Base-by-base conservation (phyloP, 495 filamentous ascomycete species). In the Aspergillus biplanus region DNA sequence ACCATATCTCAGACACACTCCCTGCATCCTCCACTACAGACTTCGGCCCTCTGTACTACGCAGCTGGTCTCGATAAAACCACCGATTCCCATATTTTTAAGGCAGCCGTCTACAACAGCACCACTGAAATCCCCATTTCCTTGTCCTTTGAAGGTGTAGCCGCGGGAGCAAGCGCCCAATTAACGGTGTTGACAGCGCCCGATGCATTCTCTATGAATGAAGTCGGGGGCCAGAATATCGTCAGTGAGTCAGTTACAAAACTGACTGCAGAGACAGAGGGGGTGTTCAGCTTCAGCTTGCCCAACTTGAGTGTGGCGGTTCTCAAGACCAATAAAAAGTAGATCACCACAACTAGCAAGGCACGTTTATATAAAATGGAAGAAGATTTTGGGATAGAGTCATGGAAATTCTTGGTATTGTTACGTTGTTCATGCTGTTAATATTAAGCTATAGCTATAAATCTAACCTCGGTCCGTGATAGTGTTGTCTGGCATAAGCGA, bases 51-150 rank as follows among this genome's bases (percentile, higher is more conserved):
- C 67, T 83, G 8, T 82, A 80, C 68, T 83, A 76, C 66, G 79
- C 67, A 15, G 70, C 77, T 7, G 72, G 73, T 16, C 63, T 71
- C 9, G 64, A 78, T 61, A 73, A 64, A 56, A 53, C 66, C 35
- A 74, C 67, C 21, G 59, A 68, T 35, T 75, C 75, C 15, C 73
- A 81, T 61, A 75, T 83, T 56, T 83, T 88, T 73, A 91, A 91
- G 67, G 80, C 79, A 11, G 87, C 87, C 34, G 83, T 88, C 0
- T 91, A 90, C 74, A 90, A 91, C 74, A 78, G 80, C 57, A 86
- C 87, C 5, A 74, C 56, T 4, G 64, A 74, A 21, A 75, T 82
- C 0, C 68, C 82, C 0, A 76, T 90, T 15, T 75, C 73, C 5
- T 62, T 90, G 15, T 69, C 70, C 5, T 90, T 90, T 56, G 83